A percentile compares a stretch with the other conserved stretches of the same genome.
phyloP scores from a whole-genome alignment of 768 basidiomycete species.

The Termitomyces sp. region DNA sequence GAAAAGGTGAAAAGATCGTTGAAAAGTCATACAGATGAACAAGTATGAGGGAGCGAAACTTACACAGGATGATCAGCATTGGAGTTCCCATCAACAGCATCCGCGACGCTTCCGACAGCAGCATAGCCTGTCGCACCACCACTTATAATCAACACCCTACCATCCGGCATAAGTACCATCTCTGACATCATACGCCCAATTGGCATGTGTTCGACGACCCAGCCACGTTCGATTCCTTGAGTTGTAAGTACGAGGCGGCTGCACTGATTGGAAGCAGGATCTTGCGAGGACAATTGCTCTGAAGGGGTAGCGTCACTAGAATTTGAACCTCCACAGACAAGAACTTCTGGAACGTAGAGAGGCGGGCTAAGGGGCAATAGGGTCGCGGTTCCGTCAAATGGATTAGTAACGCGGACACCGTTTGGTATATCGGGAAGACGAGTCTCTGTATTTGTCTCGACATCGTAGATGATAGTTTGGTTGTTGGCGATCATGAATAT shows the following conservation, averaged over 20 bases:
- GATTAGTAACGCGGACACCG: slow-evolving; percentile 38
- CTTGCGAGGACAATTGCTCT: slow-evolving; percentile 30
- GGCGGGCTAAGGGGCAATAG: slow-evolving; percentile 35
- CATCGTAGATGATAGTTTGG: slow-evolving; percentile 39
- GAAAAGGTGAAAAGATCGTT: slow-evolving; percentile 22
- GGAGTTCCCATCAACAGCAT: slow-evolving; percentile 28
- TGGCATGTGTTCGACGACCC: slow-evolving; percentile 43
- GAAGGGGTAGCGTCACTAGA: slow-evolving; percentile 26
- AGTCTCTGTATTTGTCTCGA: slow-evolving; percentile 34
- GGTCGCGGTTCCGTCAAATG: slow-evolving; percentile 34
- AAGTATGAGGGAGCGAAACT: background rate
- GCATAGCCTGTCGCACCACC: slow-evolving; percentile 7
- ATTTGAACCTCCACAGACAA: slow-evolving; percentile 44
- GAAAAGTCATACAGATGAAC: background rate
- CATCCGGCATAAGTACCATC: slow-evolving; percentile 12
- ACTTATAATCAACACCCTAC: slow-evolving; percentile 5
- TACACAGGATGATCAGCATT: slow-evolving; percentile 34
- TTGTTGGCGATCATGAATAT: slow-evolving; percentile 39
- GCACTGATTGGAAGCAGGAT: slow-evolving; percentile 41
- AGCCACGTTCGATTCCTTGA: slow-evolving; percentile 38
- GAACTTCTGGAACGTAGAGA: slow-evolving; percentile 40
- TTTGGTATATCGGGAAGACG: slow-evolving; percentile 42
- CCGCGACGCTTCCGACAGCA: slow-evolving; percentile 15
- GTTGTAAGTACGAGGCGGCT: slow-evolving; percentile 37
- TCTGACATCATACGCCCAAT: slow-evolving; percentile 24